Conservation (phyloP, 2,329 filamentous ascomycete species). For the Mycosphaerella sp. region DNA sequence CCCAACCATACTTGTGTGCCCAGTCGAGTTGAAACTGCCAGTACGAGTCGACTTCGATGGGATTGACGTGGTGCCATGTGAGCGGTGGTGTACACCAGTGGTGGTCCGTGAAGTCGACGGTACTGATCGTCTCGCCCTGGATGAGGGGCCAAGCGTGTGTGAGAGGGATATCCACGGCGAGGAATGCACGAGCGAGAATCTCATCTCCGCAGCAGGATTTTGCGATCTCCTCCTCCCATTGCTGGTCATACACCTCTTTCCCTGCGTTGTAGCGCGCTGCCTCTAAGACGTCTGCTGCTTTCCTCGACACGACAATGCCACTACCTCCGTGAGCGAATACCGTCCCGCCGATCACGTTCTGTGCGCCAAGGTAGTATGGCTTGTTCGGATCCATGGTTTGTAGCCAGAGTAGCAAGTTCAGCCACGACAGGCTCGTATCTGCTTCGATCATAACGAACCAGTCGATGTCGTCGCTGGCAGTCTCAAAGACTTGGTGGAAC, state of each 20-base stretch:
- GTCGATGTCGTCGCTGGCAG: slow-evolving; percentile 42
- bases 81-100: slow-evolving; percentile 43
- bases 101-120: slow-evolving; percentile 38
- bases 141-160: slow-evolving; percentile 41
- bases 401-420: slow-evolving; percentile 45
- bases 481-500: slow-evolving; percentile 47
- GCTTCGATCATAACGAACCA: slow-evolving; percentile 55
- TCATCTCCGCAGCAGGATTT: slow-evolving; percentile 52
- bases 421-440: slow-evolving; percentile 48
- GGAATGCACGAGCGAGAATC: slow-evolving; percentile 46
- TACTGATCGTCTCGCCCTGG: slow-evolving; percentile 40
- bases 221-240: slow-evolving; percentile 41
- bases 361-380: slow-evolving; percentile 47
- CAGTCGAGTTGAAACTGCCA: slow-evolving; percentile 33
- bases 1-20: slow-evolving; percentile 30
- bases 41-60: slow-evolving; percentile 28
- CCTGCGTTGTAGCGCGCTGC: slow-evolving; percentile 40
- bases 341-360: slow-evolving; percentile 34
- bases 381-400: slow-evolving; percentile 43
- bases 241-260: slow-evolving; percentile 31
- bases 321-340: slow-evolving; percentile 41
- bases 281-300: slow-evolving; percentile 34
- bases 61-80: slow-evolving; percentile 35
- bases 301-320: slow-evolving; percentile 42
- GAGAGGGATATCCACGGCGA: slow-evolving; percentile 42